Percentiles rank a stretch among this genome's conserved stretches.
These are phyloP conservation scores for Citrus mangshanensis DNA, from an alignment of 345 rosid genomes.

Conservation along the genomic window DNA sequence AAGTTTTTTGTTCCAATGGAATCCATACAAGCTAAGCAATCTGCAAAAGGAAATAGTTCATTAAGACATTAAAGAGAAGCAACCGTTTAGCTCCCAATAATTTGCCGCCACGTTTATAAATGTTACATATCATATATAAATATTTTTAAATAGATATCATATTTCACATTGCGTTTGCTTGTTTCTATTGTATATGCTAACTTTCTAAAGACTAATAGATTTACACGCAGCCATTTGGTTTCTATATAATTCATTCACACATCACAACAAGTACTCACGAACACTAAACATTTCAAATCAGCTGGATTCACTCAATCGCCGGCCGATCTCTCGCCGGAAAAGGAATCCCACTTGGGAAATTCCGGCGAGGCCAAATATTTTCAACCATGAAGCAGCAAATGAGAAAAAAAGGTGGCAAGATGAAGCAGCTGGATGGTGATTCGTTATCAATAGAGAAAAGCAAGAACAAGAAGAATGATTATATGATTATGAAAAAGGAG, in stretches of 20 bases:
- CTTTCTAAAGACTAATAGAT: not conserved
- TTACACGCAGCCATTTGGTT: not conserved
- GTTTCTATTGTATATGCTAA: too few relatives aligned
- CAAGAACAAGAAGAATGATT: not conserved
- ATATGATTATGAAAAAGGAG: constrained; percentile 22
- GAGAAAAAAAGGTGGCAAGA: not conserved
- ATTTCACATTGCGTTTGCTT: not conserved
- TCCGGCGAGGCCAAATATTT: constrained; percentile 1
- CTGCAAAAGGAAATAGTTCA: not conserved
- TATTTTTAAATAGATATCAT: not conserved
- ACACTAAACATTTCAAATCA: not conserved
- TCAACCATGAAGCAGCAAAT: not conserved
- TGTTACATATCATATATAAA: too few relatives aligned
- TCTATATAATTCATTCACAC: not conserved
- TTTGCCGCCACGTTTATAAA: not conserved
- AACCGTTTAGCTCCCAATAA: not conserved
- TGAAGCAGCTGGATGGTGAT: not conserved
- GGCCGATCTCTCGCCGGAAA: constrained; percentile 5
- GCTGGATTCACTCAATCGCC: not conserved
- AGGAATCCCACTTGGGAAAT: not conserved
- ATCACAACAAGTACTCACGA: not conserved
- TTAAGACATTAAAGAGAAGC: not conserved
- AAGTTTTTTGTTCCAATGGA: not conserved
- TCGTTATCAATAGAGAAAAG: not conserved
- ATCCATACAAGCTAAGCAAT: not conserved